Conservation (phyloP, 176 grass and related monocot species). For the Carex parvula region DNA sequence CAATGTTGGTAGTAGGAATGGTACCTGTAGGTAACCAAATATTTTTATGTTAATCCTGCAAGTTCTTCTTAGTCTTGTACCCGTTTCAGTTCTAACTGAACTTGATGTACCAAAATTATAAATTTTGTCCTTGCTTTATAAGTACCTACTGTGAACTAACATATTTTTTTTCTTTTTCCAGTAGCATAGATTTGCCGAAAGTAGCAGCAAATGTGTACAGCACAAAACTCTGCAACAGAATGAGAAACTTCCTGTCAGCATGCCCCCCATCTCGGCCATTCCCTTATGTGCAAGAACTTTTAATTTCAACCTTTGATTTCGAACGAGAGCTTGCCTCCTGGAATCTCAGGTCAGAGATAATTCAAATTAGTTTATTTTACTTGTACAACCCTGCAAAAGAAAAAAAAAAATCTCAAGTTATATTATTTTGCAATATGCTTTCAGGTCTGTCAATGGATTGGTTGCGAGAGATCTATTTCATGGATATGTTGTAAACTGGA, state of each 20-base stretch:
- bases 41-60: neutral
- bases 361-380: constrained; percentile 6
- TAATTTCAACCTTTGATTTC: constrained; percentile 78
- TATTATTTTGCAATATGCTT: constrained; percentile 11
- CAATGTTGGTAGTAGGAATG: neutral
- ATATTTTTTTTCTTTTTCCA: constrained; percentile 22
- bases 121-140: too few species aligned
- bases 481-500: constrained; percentile 83
- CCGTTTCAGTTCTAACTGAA: neutral
- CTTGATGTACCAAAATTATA: neutral
- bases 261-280: constrained; percentile 77
- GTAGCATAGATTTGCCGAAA: constrained; percentile 95
- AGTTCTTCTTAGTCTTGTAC: neutral
- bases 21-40: neutral
- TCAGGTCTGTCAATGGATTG: constrained; percentile 71
- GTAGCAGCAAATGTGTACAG: constrained; percentile 84
- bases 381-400: constrained; percentile 13
- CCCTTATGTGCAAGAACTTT: constrained; percentile 75
- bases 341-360: constrained; percentile 67
- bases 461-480: constrained; percentile 92
- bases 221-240: constrained; percentile 70
- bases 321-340: constrained; percentile 85
- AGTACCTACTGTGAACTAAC: neutral
- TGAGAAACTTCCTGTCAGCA: constrained; percentile 78
- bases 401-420: constrained; percentile 6